Conservation (phyloP, 352 stramenopile genomes). For the Globisporangium barbulae region DNA sequence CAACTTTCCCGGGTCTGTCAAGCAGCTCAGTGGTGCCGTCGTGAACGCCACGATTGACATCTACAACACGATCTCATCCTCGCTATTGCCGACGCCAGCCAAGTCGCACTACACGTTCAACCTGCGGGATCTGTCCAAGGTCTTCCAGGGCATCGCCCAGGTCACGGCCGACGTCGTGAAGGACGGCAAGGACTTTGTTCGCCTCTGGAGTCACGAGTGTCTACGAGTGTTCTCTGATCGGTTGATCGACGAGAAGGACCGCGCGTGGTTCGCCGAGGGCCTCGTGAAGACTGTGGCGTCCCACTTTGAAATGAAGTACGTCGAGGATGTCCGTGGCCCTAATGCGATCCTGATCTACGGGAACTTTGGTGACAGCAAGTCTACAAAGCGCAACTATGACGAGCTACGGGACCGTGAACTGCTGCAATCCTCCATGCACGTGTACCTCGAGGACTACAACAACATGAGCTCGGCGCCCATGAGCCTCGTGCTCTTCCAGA, state of each 20-base stretch:
- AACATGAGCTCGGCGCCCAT: slow-evolving; percentile 93
- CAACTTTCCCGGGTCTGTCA: slow-evolving; percentile 78
- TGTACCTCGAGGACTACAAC: slow-evolving; percentile 96
- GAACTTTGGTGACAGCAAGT: slow-evolving; percentile 84
- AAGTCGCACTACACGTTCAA: slow-evolving; percentile 97
- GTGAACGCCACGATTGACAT: slow-evolving; percentile 90
- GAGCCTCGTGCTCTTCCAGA: slow-evolving; percentile 94
- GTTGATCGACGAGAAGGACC: slow-evolving; percentile 88
- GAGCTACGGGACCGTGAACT: slow-evolving; percentile 83
- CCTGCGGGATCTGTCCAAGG: slow-evolving; percentile 90
- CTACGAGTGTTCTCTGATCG: slow-evolving; percentile 90
- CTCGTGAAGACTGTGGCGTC: slow-evolving; percentile 64
- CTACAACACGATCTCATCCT: slow-evolving; percentile 90
- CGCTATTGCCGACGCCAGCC: slow-evolving; percentile 89
- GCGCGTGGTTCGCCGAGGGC: slow-evolving; percentile 80
- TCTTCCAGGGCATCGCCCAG: slow-evolving; percentile 91
- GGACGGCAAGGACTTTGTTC: slow-evolving; percentile 84
- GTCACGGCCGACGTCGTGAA: slow-evolving; percentile 73
- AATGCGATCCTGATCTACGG: slow-evolving; percentile 85
- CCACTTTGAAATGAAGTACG: slow-evolving; percentile 83
- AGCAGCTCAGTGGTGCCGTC: slow-evolving; percentile 59
- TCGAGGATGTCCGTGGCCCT: slow-evolving; percentile 47
- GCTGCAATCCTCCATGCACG: slow-evolving; percentile 84
- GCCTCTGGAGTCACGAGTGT: slow-evolving; percentile 91
- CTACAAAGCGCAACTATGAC: slow-evolving; percentile 74